Conservation (phyloP, 352 stramenopile species). For the Pythium pectinolyticum region DNA sequence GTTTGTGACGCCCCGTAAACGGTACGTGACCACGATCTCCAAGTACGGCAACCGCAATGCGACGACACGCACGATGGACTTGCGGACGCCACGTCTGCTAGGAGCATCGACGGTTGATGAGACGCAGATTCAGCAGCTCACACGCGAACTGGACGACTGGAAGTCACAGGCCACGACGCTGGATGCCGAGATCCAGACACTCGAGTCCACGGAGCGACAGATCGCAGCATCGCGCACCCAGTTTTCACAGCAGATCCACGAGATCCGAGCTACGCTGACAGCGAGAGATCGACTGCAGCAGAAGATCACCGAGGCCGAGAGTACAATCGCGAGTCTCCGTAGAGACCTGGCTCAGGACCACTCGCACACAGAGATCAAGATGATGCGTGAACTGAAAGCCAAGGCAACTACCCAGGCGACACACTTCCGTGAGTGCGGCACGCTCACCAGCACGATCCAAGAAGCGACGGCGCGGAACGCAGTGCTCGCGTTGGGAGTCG, state of each 20-base stretch:
- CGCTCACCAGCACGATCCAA: slow-evolving; percentile 54
- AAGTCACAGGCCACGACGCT: slow-evolving; percentile 34
- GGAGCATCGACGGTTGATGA: slow-evolving; percentile 78
- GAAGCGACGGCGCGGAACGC: slow-evolving; percentile 50
- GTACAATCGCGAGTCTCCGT: slow-evolving; percentile 68
- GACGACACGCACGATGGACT: slow-evolving; percentile 83
- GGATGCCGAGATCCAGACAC: slow-evolving; percentile 62
- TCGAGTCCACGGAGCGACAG: slow-evolving; percentile 65
- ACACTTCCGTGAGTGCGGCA: slow-evolving; percentile 62
- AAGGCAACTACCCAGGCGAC: slow-evolving; percentile 72
- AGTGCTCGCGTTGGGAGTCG: slow-evolving; percentile 51
- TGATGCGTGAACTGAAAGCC: slow-evolving; percentile 73
- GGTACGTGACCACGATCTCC: slow-evolving; percentile 86
- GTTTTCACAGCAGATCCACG: slow-evolving; percentile 58
- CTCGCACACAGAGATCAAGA: slow-evolving; percentile 72
- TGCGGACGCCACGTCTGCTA: slow-evolving; percentile 65
- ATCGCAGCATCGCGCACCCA: slow-evolving; percentile 61
- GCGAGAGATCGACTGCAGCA: slow-evolving; percentile 70
- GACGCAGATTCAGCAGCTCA: slow-evolving; percentile 68
- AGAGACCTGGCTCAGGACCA: slow-evolving; percentile 80
- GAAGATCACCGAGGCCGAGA: slow-evolving; percentile 67
- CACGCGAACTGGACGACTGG: slow-evolving; percentile 48
- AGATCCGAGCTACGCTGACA: slow-evolving; percentile 72
- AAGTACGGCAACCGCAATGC: slow-evolving; percentile 85
- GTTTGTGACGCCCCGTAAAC: slow-evolving; percentile 84